Evolutionary conservation across 306 rosid species (phyloP), one percentile per base, ranked within the genome.

Genomic region (Glycine tomentella): DNA sequence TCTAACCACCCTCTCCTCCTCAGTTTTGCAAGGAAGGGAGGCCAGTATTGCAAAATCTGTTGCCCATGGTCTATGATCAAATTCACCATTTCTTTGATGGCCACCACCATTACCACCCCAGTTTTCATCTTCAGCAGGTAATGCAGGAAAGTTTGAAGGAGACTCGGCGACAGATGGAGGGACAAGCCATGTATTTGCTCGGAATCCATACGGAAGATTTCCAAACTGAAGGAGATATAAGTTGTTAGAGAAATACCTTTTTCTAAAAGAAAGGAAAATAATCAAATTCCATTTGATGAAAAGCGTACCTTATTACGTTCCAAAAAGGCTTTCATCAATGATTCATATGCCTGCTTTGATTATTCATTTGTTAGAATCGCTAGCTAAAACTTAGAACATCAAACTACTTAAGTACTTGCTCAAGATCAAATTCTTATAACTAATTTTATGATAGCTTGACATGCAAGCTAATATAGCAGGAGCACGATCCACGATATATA

Each of bases 91-190:
- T 88, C 90, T 87, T 81, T 93, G 96, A 59, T 88, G 90, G 44
- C 99, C 97, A 44, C 99, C 97, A 9, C 94, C 97, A 77, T 89
- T 90, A 17, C 98, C 99, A 31, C 97, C 98, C 99, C 99, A 95
- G 61, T 48, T 91, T 81, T 93, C 96, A 75, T 95, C 99, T 87
- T 95, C 99, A 52, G 82, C 72, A 10, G 98, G 99, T 16, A 93
- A 83, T 40, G 91, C 42, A 49, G 83, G 90, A 80, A 90, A 90
- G 67, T 56, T 86, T 38, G 90, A 87, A 72, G 95, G 88, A 82
- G 89, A 88, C 72, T 93, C 99, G 0, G 87, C 86, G 64, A 89
- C 70, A 4, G 93, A 89, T 13, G 99, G 98, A 89, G 96, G 98
- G 31, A 89, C 96, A 67, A 95, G 96, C 99, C 99, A 95, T 38